Conservation (phyloP, 208 protist species). For the Trypanosoma melophagium region DNA sequence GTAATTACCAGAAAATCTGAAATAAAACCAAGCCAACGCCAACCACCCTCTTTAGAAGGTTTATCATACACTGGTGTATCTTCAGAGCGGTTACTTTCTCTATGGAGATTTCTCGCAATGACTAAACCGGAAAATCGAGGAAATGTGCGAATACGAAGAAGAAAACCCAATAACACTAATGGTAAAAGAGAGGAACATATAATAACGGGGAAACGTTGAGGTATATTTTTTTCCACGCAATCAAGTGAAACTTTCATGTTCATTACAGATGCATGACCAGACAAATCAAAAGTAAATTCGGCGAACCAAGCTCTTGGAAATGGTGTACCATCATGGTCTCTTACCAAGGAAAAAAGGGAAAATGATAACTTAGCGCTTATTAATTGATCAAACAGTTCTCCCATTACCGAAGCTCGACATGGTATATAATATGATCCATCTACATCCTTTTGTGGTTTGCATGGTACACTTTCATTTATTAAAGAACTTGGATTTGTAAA, state of each 20-base stretch:
- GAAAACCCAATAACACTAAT: slow-evolving; percentile 24
- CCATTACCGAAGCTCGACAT: slow-evolving; percentile 34
- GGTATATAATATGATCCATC: slow-evolving; percentile 40
- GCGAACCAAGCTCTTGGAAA: slow-evolving; percentile 41
- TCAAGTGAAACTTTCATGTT: slow-evolving; percentile 31
- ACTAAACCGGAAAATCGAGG: background rate
- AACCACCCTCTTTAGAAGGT: slow-evolving; percentile 24
- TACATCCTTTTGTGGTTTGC: slow-evolving; percentile 31
- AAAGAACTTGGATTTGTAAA: slow-evolving; percentile 30
- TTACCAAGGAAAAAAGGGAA: slow-evolving; percentile 35
- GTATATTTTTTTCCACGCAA: slow-evolving; percentile 12
- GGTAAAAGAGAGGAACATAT: slow-evolving; percentile 26
- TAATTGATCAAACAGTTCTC: slow-evolving; percentile 41
- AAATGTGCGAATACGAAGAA: slow-evolving; percentile 25
- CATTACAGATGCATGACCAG: slow-evolving; percentile 49
- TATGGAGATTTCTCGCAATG: too few species aligned
- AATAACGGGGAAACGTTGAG: slow-evolving; percentile 31
- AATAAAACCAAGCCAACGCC: slow-evolving; percentile 42
- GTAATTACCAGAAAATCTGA: slow-evolving; percentile 37
- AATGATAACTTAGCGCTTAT: slow-evolving; percentile 38
- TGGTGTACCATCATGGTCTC: slow-evolving; percentile 20
- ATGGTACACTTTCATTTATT: slow-evolving; percentile 29
- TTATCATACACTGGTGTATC: too few species aligned
- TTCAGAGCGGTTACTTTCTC: too few species aligned
- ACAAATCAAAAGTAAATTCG: slow-evolving; percentile 36